Conservation (phyloP, 768 basidiomycete species). For the Boletus coccyginus region DNA sequence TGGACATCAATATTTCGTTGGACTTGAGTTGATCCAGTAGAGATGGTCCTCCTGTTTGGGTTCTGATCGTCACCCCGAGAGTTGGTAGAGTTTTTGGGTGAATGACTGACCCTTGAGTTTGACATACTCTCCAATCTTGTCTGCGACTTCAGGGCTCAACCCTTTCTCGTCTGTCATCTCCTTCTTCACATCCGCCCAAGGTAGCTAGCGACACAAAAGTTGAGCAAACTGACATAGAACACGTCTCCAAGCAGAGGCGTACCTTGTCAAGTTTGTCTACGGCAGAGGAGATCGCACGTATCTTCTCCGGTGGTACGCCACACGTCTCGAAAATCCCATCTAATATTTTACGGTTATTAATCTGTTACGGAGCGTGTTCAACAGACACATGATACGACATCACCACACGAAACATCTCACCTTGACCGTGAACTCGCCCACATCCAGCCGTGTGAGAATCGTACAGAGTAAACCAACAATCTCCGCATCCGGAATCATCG, state of each 20-base stretch:
- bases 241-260: conserved; percentile 6
- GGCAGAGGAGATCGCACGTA: conserved; percentile 88
- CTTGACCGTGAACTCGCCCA: conserved; percentile 95
- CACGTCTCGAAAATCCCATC: conserved; percentile 97
- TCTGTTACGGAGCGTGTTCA: conserved; percentile 38
- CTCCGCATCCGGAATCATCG: conserved; percentile 98
- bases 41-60: conserved; percentile 62
- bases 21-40: conserved; percentile 69
- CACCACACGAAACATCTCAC: conserved; percentile 34
- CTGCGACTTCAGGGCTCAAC: conserved; percentile 73
- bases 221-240: background rate
- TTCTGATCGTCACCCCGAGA: background rate
- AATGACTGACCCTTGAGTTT: conserved; percentile 77
- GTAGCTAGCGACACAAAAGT: conserved; percentile 43
- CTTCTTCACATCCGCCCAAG: conserved; percentile 90
- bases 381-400: background rate
- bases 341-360: conserved; percentile 95
- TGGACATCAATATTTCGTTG: conserved; percentile 63
- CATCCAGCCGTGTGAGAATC: conserved; percentile 75
- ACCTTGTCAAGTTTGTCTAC: conserved; percentile 99
- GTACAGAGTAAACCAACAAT: conserved; percentile 80
- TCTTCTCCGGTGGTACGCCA: conserved; percentile 88
- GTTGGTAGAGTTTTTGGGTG: background rate
- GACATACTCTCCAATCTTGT: conserved; percentile 96
- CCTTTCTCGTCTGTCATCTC: conserved; percentile 99